Evolutionary conservation across 2,329 filamentous ascomycete genomes (phyloP), one percentile per base, ranked within the genome.

Genomic region (Xylogone sp.): DNA sequence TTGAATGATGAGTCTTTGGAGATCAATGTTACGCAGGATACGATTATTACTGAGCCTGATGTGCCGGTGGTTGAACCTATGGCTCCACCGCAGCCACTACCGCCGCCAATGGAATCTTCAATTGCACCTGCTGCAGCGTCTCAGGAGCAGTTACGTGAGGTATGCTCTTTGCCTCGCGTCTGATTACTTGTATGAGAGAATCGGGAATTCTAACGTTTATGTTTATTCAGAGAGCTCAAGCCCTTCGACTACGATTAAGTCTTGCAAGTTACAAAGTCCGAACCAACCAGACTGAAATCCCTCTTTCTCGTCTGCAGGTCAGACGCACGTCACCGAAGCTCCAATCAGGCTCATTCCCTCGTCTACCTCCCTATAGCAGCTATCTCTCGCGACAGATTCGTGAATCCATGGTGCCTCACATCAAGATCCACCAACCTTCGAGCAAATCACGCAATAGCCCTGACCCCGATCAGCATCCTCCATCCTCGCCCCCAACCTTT

Each of bases 251-350:
- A 9, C 79, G 87, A n/a, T 79, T 92, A 16, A 76, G 80, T 22
- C 78, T 90, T 19, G 88, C 86, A 13, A 80, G 79, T 62, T 91
- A 90, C 74, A 91, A 91, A 69, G 75, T 92, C 58, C 79, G 78
- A 52, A 91, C 87, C 2, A 83, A 87, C 53, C 88, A 92, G 68
- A 78, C 83, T 49, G 72, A 79, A 52, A 75, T 88, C 22, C 84
- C 86, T 1, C 76, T 89, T 54, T 75, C 83, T 50, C 70, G 80
- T 44, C 73, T 90, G 19, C 72, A 83, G 60, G 63, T 72, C 46
- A 67, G 69, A 53, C 52, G 54, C 55, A 50, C 51, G 34, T 42
- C 59, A 18, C 58, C 61, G 19, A 56, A 46, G 29, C 53, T 58
- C 18, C 49, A 53, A 12, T 50, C 20, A 13, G 5, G 34, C 5